These are phyloP conservation scores for Eimeria zaria DNA, from an alignment of 169 alveolate genomes.

Conservation along the genomic window DNA sequence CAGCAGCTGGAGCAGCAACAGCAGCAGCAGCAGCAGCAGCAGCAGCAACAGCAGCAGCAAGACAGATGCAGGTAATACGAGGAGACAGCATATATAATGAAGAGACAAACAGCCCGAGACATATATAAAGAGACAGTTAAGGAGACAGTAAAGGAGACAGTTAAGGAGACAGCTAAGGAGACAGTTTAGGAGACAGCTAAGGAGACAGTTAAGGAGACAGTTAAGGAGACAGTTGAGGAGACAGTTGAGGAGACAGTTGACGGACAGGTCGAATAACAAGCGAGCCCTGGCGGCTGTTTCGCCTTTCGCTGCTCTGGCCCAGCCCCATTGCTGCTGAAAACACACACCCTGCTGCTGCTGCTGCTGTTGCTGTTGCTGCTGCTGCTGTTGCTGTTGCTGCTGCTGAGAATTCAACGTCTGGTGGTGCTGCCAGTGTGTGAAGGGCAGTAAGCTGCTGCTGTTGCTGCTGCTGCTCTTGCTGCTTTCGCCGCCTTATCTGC, in stretches of 20 bases:
- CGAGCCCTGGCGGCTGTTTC: conserved; percentile 34
- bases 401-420: too few relatives aligned
- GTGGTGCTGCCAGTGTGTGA: neutral
- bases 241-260: neutral
- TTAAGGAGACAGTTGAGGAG: neutral
- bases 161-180: neutral
- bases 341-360: neutral
- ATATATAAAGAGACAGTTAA: neutral
- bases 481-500: neutral
- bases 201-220: neutral
- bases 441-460: neutral
- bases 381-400: conserved; percentile 30
- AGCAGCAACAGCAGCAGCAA: too few relatives aligned
- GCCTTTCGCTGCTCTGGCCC: conserved; percentile 24
- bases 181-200: neutral
- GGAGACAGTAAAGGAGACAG: neutral
- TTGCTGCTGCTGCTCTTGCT: neutral
- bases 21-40: too few relatives aligned
- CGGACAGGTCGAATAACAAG: neutral
- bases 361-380: conserved; percentile 38
- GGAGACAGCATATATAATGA: too few relatives aligned
- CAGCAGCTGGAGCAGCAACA: too few relatives aligned
- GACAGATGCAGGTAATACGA: too few relatives aligned
- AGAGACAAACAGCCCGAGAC: too few relatives aligned
- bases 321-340: neutral